phyloP scores from a whole-genome alignment of 805 yeast species.

The Starmerella sirachaensis region DNA sequence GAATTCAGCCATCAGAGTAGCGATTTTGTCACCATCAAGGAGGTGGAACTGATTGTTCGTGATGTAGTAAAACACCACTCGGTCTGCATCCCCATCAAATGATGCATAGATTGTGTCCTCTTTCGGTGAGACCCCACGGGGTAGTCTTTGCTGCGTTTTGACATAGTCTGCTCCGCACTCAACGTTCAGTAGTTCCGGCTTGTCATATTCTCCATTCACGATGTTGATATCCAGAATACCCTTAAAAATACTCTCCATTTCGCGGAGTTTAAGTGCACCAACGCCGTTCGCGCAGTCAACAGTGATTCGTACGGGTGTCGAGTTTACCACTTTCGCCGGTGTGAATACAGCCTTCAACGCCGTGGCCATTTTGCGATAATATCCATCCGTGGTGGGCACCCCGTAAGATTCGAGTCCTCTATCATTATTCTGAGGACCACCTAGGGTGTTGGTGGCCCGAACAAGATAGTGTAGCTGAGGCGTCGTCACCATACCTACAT shows the following conservation, averaged over 20 bases:
- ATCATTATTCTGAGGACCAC: conserved; percentile 20
- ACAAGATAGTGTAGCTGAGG: conserved; percentile 90
- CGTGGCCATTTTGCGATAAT: conserved; percentile 47
- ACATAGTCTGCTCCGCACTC: conserved; percentile 94
- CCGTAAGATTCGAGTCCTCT: conserved; percentile 40
- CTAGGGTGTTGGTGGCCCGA: conserved; percentile 51
- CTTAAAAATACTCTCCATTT: conserved; percentile 36
- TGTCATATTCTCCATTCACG: conserved; percentile 42
- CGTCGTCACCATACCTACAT: conserved; percentile 70
- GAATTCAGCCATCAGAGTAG: conserved; percentile 68
- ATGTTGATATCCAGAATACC: conserved; percentile 33
- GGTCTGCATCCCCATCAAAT: conserved; percentile 95
- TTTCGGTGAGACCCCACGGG: conserved; percentile 42
- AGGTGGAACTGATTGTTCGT: conserved; percentile 29
- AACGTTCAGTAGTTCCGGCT: conserved; percentile 52
- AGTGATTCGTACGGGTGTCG: conserved; percentile 35
- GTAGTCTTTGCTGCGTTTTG: conserved; percentile 74
- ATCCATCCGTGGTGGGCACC: conserved; percentile 50
- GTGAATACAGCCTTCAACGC: conserved; percentile 37
- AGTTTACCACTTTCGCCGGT: conserved; percentile 17
- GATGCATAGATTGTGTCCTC: conserved; percentile 54
- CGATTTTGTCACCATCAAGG: conserved; percentile 88
- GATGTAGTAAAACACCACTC: conserved; percentile 61
- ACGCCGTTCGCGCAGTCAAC: conserved; percentile 96
- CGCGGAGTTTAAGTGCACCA: conserved; percentile 64